Conservation (phyloP, 805 yeast species). For the Middelhovenomyces tepae region DNA sequence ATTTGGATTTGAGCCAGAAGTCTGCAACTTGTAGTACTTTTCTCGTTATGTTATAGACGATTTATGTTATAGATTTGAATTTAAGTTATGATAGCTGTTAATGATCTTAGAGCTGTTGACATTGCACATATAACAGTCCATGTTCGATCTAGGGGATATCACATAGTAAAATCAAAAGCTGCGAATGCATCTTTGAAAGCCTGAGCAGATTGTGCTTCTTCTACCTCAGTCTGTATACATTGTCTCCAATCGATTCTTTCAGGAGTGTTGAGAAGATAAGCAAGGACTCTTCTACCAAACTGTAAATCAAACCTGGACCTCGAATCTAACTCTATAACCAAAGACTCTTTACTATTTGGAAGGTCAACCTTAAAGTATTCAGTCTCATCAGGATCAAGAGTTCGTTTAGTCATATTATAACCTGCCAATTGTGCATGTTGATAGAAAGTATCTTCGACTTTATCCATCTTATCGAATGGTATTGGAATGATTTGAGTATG, state of each 20-base stretch:
- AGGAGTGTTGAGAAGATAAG: slow-evolving; percentile 50
- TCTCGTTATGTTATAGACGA: too few species aligned
- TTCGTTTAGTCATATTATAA: slow-evolving; percentile 5
- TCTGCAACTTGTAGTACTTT: too few species aligned
- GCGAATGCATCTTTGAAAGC: slow-evolving; percentile 49
- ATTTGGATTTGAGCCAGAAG: slow-evolving; percentile 13
- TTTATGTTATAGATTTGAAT: too few species aligned
- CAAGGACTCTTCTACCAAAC: slow-evolving; percentile 74
- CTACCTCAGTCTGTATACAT: slow-evolving; percentile 54
- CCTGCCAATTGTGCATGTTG: slow-evolving; percentile 11
- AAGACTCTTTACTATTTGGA: slow-evolving; percentile 10
- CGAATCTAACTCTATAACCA: slow-evolving; percentile 10
- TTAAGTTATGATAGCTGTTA: too few species aligned
- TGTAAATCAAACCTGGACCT: slow-evolving; percentile 53
- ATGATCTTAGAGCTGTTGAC: too few species aligned
- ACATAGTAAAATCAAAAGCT: slow-evolving; percentile 42
- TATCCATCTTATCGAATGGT: slow-evolving; percentile 33
- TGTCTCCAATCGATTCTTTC: slow-evolving; percentile 67
- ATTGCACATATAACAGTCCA: too few species aligned
- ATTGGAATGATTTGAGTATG: slow-evolving; percentile 75
- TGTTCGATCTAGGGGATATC: too few species aligned
- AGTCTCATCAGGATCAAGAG: slow-evolving; percentile 6
- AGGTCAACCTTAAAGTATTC: slow-evolving; percentile 14
- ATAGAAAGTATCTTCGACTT: slow-evolving; percentile 34
- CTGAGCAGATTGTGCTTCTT: slow-evolving; percentile 57